Evolutionary conservation across 805 yeast species (phyloP), one percentile per base, ranked within the genome.

Genomic region (Suhomyces kilbournensis): DNA sequence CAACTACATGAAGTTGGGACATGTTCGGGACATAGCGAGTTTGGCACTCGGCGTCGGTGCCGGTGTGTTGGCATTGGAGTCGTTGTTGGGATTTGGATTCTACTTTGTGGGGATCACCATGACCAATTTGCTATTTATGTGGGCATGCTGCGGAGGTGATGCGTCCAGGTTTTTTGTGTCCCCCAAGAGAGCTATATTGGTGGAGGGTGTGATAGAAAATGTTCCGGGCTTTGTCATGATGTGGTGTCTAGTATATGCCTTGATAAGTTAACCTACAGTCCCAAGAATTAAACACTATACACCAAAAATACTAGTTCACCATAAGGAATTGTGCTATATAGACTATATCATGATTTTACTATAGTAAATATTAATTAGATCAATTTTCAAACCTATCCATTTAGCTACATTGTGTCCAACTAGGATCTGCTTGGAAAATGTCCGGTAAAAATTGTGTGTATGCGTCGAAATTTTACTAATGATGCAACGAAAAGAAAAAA

Each of bases 201-300:
- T 72, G 10, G 68, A 63, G n/a, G 68, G 73, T 1, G 45, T 74
- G 8, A 54, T 65, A 45, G 60, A 64, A 7, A 68, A 70, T 50
- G 57, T 70, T 4, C 69, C 79, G 0, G 79, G 78, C 7, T 75
- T 58, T 51, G 62, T 75, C 19, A 74, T 75, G 79, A 74, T 74
- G 78, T 75, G 79, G 79, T 75, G 79, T 59, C 65, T 75, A 62
- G 74, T 73, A 38, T 72, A 67, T 57, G 78, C 79, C 0, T 61
- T 75, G 50, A 76, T 74, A 17, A 71, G 48, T n/a, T 46, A 34
- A 7, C 25, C 22, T n/a, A 14, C 1, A 14, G n/a, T 8, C 34
- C 34, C 10, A 7, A 25, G 28, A n/a, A n/a, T n/a, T 25, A 3
- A 22, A 4, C 9, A 15, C 17, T n/a, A 17, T 3, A 2, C 7